Evolutionary conservation across 352 stramenopile genomes (phyloP).

Genomic region (Pythium aquatile): DNA sequence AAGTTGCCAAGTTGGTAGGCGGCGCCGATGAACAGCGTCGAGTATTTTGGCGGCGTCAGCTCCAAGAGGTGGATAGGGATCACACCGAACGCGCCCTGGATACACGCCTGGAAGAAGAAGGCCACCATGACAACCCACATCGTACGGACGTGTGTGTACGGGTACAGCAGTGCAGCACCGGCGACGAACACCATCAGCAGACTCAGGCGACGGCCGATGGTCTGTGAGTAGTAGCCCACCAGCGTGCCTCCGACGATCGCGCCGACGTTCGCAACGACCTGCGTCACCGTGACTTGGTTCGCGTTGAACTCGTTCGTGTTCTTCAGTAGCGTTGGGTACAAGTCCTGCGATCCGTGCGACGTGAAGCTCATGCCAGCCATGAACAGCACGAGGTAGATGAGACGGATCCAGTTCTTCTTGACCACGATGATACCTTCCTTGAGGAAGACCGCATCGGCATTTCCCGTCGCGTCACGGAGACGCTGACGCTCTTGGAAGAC

Average conservation of each 20-base stretch:
- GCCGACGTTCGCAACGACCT: slow-evolving; percentile 49
- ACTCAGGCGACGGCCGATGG: slow-evolving; percentile 43
- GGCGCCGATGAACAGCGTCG: slow-evolving; percentile 43
- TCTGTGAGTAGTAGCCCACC: slow-evolving; percentile 56
- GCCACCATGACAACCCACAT: slow-evolving; percentile 29
- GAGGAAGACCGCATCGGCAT: not conserved
- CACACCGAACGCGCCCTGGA: slow-evolving; percentile 50
- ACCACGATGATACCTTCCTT: not conserved
- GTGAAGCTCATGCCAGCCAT: not conserved
- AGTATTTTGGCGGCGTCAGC: slow-evolving; percentile 51
- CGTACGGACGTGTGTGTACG: slow-evolving; percentile 37
- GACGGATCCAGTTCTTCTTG: slow-evolving; percentile 1
- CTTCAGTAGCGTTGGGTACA: slow-evolving; percentile 53
- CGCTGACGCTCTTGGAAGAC: slow-evolving; percentile 9
- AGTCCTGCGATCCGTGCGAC: slow-evolving; percentile 38
- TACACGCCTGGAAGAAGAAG: slow-evolving; percentile 50
- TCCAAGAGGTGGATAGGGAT: slow-evolving; percentile 59
- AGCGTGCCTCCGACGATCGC: slow-evolving; percentile 51
- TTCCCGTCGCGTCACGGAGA: slow-evolving; percentile 20
- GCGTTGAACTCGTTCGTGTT: slow-evolving; percentile 46
- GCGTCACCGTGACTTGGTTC: slow-evolving; percentile 45
- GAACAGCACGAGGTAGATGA: not conserved
- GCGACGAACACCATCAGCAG: slow-evolving; percentile 37
- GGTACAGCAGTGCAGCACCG: slow-evolving; percentile 42
- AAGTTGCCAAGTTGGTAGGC: slow-evolving; percentile 55